Evolutionary conservation across 441 rosid genomes (phyloP).

Genomic region (Oxalis stricta): DNA sequence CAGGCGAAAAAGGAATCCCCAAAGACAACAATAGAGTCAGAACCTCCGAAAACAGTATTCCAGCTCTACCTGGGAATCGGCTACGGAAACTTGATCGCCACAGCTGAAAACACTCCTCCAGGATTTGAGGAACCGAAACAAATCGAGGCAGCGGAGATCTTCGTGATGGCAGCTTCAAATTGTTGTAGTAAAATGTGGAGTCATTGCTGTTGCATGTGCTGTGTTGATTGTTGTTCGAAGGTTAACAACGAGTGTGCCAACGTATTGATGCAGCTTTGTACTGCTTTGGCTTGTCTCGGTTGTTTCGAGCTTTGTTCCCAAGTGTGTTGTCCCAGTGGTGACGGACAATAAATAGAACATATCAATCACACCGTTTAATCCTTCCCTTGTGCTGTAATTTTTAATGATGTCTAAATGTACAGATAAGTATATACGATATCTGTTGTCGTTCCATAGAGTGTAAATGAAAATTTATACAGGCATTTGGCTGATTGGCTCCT

Average conservation of each 20-base stretch:
- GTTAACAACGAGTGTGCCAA: constrained; percentile 51
- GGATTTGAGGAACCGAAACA: constrained; percentile 35
- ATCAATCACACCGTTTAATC: too few relatives aligned
- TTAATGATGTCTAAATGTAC: too few relatives aligned
- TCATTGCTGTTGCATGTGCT: constrained; percentile 77
- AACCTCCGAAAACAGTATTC: constrained; percentile 23
- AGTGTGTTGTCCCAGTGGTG: constrained; percentile 52
- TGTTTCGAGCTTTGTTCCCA: constrained; percentile 76
- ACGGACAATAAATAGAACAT: constrained; percentile 18
- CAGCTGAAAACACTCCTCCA: constrained; percentile 49
- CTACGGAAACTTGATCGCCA: constrained; percentile 60
- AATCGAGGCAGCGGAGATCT: constrained; percentile 63
- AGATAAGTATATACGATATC: too few relatives aligned
- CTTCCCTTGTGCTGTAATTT: too few relatives aligned
- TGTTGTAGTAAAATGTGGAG: constrained; percentile 43
- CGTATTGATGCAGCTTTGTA: constrained; percentile 47
- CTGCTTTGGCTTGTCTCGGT: constrained; percentile 62
- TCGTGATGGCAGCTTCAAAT: constrained; percentile 66
- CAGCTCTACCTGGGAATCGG: constrained; percentile 43
- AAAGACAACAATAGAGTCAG: constrained; percentile 15
- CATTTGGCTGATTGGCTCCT: background rate
- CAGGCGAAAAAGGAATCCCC: constrained; percentile 27
- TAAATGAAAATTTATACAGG: background rate
- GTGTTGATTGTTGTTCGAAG: constrained; percentile 60
- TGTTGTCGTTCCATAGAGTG: background rate